Conservation (phyloP, 2,329 filamentous ascomycete species). For the Chaetothyriales sp. region DNA sequence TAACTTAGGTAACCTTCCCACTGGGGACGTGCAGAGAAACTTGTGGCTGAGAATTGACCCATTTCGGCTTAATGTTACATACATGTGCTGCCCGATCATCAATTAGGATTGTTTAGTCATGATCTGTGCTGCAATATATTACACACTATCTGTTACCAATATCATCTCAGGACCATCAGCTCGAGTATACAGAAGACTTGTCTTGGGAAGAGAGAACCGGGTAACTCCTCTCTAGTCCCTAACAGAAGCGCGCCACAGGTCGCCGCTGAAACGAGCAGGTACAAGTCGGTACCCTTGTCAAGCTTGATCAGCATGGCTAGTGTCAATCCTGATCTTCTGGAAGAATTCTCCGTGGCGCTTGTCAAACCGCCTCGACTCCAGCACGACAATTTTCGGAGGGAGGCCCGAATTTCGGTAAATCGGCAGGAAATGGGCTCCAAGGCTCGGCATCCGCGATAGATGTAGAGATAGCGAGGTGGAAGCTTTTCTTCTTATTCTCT, state of each 20-base stretch:
- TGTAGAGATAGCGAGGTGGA: not conserved
- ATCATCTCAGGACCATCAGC: not conserved
- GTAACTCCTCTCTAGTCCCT: too few relatives aligned
- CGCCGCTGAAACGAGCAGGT: not conserved
- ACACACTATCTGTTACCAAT: not conserved
- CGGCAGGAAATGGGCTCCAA: not conserved
- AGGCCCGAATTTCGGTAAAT: not conserved
- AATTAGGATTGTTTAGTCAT: not conserved
- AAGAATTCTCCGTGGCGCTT: not conserved
- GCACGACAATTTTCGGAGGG: not conserved
- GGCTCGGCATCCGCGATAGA: not conserved
- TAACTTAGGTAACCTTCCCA: not conserved
- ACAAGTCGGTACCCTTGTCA: not conserved
- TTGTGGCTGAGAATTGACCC: not conserved
- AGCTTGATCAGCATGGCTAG: not conserved
- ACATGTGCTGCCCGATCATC: not conserved
- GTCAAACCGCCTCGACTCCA: not conserved
- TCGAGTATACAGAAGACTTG: too few relatives aligned
- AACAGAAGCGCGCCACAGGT: not conserved
- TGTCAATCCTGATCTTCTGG: not conserved
- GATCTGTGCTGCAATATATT: not conserved
- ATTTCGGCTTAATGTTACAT: not conserved
- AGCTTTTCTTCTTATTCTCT: not conserved
- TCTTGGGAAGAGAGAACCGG: too few relatives aligned
- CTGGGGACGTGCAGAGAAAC: not conserved